Conservation (phyloP, 2,329 filamentous ascomycete species). For the Helminthosporium solani region DNA sequence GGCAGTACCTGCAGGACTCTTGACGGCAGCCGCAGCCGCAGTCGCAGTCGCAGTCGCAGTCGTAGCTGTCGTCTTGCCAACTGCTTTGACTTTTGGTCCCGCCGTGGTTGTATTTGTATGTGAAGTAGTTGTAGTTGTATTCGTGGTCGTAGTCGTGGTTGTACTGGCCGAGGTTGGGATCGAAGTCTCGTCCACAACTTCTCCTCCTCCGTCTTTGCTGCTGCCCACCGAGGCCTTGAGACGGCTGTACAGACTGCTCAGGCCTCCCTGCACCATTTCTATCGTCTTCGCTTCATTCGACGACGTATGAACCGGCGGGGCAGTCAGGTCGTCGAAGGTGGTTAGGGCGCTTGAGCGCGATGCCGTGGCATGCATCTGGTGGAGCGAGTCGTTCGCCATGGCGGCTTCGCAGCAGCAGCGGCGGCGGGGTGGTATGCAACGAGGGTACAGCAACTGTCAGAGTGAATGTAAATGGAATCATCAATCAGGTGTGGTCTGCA, state of each 20-base stretch:
- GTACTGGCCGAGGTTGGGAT: too few relatives aligned
- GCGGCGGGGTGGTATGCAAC: slow-evolving; percentile 15
- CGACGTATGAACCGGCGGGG: slow-evolving; percentile 61
- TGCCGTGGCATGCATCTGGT: slow-evolving; percentile 86
- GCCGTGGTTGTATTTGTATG: too few relatives aligned
- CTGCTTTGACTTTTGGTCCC: slow-evolving; percentile 20
- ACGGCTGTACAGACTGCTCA: slow-evolving; percentile 86
- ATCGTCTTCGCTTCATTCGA: slow-evolving; percentile 68
- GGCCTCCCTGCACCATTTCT: slow-evolving; percentile 77
- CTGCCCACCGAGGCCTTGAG: slow-evolving; percentile 80
- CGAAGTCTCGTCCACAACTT: too few relatives aligned
- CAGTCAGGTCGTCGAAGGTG: slow-evolving; percentile 89
- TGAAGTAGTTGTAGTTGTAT: too few relatives aligned
- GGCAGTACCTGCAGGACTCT: slow-evolving; percentile 32
- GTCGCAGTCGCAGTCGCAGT: too few relatives aligned
- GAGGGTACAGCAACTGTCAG: slow-evolving; percentile 6
- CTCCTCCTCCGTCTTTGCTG: slow-evolving; percentile 53
- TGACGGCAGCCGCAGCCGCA: too few relatives aligned
- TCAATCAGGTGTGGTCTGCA: slow-evolving; percentile 25
- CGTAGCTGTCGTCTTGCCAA: slow-evolving; percentile 9
- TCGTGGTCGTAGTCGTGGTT: too few relatives aligned
- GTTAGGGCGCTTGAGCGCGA: slow-evolving; percentile 82
- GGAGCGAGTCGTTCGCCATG: slow-evolving; percentile 51
- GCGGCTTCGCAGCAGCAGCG: neutral
- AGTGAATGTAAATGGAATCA: slow-evolving; percentile 16